phyloP scores from a whole-genome alignment of 495 filamentous ascomycete species.

The Pyronema domesticum region DNA sequence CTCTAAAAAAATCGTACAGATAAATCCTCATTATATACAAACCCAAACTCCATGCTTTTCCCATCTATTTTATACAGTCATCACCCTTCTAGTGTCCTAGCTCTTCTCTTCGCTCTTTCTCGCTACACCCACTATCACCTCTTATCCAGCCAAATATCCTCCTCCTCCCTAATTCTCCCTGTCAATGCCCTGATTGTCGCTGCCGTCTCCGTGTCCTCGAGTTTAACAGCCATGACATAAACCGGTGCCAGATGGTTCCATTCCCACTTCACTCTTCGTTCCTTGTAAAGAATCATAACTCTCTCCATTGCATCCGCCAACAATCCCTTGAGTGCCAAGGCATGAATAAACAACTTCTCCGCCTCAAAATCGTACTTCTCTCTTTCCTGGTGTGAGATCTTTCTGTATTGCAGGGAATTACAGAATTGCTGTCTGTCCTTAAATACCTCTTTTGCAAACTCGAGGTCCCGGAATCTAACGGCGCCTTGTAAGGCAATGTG shows the following conservation, averaged over 20 bases:
- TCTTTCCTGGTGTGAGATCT: not conserved
- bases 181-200: constrained; percentile 5
- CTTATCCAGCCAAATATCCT: not conserved
- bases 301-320: constrained; percentile 17
- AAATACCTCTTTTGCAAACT: constrained; percentile 13
- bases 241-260: constrained; percentile 13
- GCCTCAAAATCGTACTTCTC: constrained; percentile 12
- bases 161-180: not conserved
- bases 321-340: constrained; percentile 10
- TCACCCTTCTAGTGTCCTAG: no score
- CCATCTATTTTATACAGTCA: no score
- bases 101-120: no score
- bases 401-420: constrained; percentile 11
- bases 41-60: no score
- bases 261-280: constrained; percentile 12
- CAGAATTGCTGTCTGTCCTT: constrained; percentile 9
- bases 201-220: constrained; percentile 14
- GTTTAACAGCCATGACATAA: constrained; percentile 14
- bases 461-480: constrained; percentile 8
- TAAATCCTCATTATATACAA: no score
- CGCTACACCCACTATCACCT: no score
- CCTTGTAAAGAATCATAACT: constrained; percentile 5
- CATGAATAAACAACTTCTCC: constrained; percentile 15
- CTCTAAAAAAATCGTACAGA: no score
- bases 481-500: constrained; percentile 9